Base-by-base conservation (phyloP, 2,329 filamentous ascomycete genomes). In the Grosmannia penicillata region DNA sequence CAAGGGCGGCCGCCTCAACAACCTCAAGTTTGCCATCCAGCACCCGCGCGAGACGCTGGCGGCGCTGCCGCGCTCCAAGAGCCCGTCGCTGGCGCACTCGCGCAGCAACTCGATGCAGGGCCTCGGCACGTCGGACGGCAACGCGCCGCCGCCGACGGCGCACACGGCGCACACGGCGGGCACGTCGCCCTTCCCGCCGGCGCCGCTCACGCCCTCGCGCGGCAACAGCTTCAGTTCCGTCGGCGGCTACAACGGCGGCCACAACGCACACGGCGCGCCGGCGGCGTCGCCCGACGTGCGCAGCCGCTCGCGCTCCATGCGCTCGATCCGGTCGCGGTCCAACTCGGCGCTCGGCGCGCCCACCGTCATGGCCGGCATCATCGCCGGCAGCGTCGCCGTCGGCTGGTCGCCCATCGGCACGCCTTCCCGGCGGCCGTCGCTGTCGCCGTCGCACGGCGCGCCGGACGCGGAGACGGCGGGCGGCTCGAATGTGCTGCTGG, bases 291-390 rank as follows among this genome's bases (percentile, higher is more conserved):
- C 65, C 5, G 72, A 78, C 51, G 67, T 73, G 40, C 64, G 80
- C 36, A 71, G 66, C 39, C 72, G 80, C 37, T 82, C 79, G 36
- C 67, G 77, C 47, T 48, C 45, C 6, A 46, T 46, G 43, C 45
- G 45, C 3, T 82, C 78, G 31, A 79, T 65, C 49, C 65, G 76
- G 43, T 76, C 75, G 40, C 62, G 76, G 41, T 73, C 70, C 29
- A 78, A 78, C 55, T 85, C 80, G 22, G 79, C 79, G 2, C 66
- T 87, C 10, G 81, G 77, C 10, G 78, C 81, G 2, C 77, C 80
- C 2, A 76, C 78, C 8, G 81, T 85, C 43, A 86, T 86, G 82
- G 79, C 82, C n/a, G 82, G 82, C 43, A 78, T 87, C 41, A 74
- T 87, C 36, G 82, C 81, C 8, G 82, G 80, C 31, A 79, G 78